Evolutionary conservation across 2,329 filamentous ascomycete species (phyloP).

Genomic region (Colletotrichum plurivorum): DNA sequence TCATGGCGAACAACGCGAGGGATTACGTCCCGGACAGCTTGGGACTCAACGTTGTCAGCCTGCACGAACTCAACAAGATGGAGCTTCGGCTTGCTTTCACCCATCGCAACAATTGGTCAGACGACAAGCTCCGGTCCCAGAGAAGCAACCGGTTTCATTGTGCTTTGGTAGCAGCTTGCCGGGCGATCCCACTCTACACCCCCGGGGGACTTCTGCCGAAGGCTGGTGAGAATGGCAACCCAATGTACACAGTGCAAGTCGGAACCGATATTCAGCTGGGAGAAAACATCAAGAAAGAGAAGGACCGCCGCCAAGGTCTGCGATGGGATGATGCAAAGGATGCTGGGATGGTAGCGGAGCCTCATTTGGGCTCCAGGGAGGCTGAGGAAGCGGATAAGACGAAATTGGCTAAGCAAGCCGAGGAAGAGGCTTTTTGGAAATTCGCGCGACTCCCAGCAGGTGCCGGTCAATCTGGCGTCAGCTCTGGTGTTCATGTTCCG

Average conservation of each 20-base stretch:
- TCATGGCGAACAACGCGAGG: conserved; percentile 69
- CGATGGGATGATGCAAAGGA: conserved; percentile 28
- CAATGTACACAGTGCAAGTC: conserved; percentile 38
- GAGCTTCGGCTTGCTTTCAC: conserved; percentile 69
- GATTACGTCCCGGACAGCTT: conserved; percentile 77
- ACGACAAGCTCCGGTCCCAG: conserved; percentile 77
- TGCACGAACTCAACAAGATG: conserved; percentile 55
- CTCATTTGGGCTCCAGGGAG: not conserved
- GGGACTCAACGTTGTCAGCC: conserved; percentile 72
- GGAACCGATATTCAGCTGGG: conserved; percentile 13
- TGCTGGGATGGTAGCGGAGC: not conserved
- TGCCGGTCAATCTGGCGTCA: not conserved
- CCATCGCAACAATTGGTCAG: conserved; percentile 83
- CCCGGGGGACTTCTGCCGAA: conserved; percentile 31
- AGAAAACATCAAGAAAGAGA: conserved; percentile 39
- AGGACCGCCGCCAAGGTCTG: conserved; percentile 35
- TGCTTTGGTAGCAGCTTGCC: conserved; percentile 76
- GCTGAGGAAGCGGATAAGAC: not conserved
- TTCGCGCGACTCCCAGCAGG: not conserved
- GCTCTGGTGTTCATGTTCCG: conserved; percentile 6
- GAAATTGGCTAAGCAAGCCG: not conserved
- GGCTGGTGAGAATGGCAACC: conserved; percentile 39
- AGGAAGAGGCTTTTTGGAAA: conserved; percentile 21
- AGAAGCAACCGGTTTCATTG: conserved; percentile 83
- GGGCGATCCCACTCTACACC: conserved; percentile 75